Evolutionary conservation across 1,139 yeast species (phyloP).

Genomic region (Arxiozyma telluris): DNA sequence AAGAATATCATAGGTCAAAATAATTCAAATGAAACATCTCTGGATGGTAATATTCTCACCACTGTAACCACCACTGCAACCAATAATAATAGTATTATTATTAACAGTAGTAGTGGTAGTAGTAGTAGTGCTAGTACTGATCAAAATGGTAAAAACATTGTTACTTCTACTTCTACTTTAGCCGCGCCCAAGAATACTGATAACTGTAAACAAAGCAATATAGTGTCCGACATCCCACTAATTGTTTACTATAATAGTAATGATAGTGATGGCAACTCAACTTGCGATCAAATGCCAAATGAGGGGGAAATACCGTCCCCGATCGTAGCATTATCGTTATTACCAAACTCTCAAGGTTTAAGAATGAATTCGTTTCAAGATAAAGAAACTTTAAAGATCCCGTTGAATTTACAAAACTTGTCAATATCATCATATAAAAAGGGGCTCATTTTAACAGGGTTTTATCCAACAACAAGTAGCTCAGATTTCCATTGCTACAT

Average conservation of each 20-base stretch:
- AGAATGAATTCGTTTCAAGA: constrained; percentile 18
- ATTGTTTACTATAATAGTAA: background rate
- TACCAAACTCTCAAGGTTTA: constrained; percentile 27
- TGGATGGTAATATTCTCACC: too few species aligned
- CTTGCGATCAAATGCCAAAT: background rate
- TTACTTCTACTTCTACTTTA: background rate
- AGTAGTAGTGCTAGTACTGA: background rate
- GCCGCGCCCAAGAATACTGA: too few species aligned
- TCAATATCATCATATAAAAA: constrained; percentile 58
- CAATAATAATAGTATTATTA: too few species aligned
- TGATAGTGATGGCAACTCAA: background rate
- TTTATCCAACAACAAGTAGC: constrained; percentile 33
- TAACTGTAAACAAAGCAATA: too few species aligned
- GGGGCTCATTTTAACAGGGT: constrained; percentile 53
- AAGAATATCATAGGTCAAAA: constrained; percentile 3
- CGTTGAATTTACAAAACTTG: constrained; percentile 41
- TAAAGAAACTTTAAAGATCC: constrained; percentile 13
- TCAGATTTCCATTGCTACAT: constrained; percentile 47
- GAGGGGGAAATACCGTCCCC: constrained; percentile 15
- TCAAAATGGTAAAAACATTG: background rate
- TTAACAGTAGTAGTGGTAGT: too few species aligned
- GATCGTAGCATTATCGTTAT: constrained; percentile 28
- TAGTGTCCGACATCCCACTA: background rate
- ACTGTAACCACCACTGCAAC: too few species aligned
- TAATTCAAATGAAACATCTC: background rate